A percentile compares a stretch with the other conserved stretches of the same genome.
Evolutionary conservation across 2,329 filamentous ascomycete genomes (phyloP).

Genomic region (Ceratocystis alfenasii): DNA sequence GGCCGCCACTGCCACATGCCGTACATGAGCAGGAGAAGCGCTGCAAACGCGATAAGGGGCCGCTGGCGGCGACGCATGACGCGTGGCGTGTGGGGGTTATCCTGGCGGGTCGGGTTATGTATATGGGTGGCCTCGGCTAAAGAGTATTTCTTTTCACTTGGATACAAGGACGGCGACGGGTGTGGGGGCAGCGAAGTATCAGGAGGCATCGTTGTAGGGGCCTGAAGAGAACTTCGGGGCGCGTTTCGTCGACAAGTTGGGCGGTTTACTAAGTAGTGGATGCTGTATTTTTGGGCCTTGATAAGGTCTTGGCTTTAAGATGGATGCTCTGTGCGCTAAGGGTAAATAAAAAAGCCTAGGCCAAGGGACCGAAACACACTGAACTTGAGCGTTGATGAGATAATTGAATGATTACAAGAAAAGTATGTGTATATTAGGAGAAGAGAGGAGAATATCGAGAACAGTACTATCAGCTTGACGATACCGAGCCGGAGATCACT

Average conservation of each 20-base stretch:
- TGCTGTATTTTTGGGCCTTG: neutral
- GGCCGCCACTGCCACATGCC: constrained; percentile 16
- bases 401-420: neutral
- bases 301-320: neutral
- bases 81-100: neutral
- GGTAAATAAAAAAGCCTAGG: neutral
- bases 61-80: constrained; percentile 14
- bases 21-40: constrained; percentile 6
- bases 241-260: neutral
- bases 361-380: neutral
- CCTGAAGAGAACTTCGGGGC: neutral
- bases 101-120: neutral
- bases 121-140: neutral
- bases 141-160: neutral
- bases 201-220: neutral
- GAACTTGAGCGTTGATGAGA: too few species aligned
- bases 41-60: constrained; percentile 9
- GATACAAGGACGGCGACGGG: too few species aligned
- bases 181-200: neutral
- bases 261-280: neutral
- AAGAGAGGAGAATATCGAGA: neutral
- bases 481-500: too few species aligned
- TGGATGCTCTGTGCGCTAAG: constrained; percentile 6
- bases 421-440: neutral
- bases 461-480: too few species aligned